Base-by-base conservation (phyloP, 768 basidiomycete species). In the Naganishia antarctica region DNA sequence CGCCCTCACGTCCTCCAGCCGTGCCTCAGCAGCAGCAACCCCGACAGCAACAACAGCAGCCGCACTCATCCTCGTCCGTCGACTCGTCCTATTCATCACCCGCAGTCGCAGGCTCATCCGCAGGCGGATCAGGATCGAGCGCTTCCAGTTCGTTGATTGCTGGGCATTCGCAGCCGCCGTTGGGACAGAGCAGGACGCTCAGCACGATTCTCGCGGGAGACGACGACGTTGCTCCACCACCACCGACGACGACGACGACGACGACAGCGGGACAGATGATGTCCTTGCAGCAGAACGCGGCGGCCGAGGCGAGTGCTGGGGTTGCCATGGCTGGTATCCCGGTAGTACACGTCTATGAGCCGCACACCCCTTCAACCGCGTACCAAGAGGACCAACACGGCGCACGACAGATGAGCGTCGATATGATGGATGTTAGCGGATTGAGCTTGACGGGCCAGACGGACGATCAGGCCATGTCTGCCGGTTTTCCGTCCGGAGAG, bases 361-460 rank as follows among this genome's bases (percentile, higher is more conserved):
- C n/a, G 43, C 11, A 44, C 6, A n/a, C 43, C 8, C 9, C n/a
- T 11, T 11, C 34, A 16, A 12, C 28, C 9, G 18, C 21, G 4
- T 32, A 60, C 25, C 41, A 46, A 18, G 23, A 44, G 29, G 37
- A 43, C 3, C 37, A 40, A 16, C 18, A 53, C 8, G 29, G 5
- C 4, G 29, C 44, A 12, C 32, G 41, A 16, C 62, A 63, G 50
- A 74, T 73, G 73, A 71, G 70, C 32, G 71, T 75, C n/a, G 71
- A 73, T 50, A 73, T 73, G 75, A 68, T 68, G 40, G 74, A 74
- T 53, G 73, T 69, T 8, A 63, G 66, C 3, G 69, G 64, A 16
- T 66, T 67, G 26, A 64, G 63, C 26, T 26, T 64, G 32, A 45
- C 65, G 6, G 32, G 63, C 26, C 66, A 62, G 32, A 44, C 40